Conservation (phyloP, 352 stramenopile species). For the Globisporangium irregulare region DNA sequence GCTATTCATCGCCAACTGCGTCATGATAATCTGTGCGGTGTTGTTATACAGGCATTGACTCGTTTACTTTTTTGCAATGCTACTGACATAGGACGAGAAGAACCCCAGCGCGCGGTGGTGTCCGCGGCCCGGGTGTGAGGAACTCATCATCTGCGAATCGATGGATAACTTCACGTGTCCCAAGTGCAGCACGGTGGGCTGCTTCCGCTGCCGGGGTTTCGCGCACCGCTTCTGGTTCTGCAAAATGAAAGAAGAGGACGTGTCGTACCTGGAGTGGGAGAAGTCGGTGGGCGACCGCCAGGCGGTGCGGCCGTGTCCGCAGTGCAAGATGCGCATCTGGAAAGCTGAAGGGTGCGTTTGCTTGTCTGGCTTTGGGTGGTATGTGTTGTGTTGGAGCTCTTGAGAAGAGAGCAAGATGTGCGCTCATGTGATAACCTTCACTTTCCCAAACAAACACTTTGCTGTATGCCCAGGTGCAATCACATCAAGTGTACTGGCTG, state of each 20-base stretch:
- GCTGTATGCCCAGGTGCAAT: neutral
- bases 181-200: constrained; percentile 48
- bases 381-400: neutral
- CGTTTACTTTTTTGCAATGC: neutral
- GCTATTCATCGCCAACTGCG: neutral
- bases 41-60: neutral
- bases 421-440: neutral
- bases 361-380: neutral
- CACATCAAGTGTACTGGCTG: neutral
- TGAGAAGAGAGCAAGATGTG: no score
- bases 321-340: neutral
- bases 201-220: constrained; percentile 53
- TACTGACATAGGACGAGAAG: constrained; percentile 50
- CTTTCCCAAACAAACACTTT: neutral
- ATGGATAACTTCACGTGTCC: constrained; percentile 56
- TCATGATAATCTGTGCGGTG: neutral
- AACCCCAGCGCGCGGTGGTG: constrained; percentile 75
- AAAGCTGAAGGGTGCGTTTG: neutral
- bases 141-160: constrained; percentile 61
- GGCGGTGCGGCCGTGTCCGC: neutral
- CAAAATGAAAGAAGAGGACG: constrained; percentile 5
- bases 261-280: neutral
- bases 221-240: constrained; percentile 67
- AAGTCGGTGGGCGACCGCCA: constrained; percentile 1
- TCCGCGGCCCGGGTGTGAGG: constrained; percentile 47